phyloP scores from a whole-genome alignment of 352 stramenopile species.

The Aphanomyces cochlioides region DNA sequence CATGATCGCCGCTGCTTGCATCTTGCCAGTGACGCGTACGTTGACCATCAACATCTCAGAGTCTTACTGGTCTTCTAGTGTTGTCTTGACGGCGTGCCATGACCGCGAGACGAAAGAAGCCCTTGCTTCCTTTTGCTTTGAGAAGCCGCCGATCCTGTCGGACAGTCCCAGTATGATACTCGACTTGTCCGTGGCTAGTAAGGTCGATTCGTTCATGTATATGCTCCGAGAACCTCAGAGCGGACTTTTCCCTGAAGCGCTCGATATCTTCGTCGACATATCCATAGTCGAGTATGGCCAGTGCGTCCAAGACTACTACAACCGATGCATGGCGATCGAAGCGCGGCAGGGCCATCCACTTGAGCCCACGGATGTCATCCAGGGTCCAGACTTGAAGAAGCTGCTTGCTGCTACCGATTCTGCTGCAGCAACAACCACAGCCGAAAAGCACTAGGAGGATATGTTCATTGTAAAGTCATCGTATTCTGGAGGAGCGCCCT shows the following conservation, averaged over 20 bases:
- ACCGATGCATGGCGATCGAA: not conserved
- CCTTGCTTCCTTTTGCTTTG: not conserved
- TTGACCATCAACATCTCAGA: not conserved
- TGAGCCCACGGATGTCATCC: not conserved
- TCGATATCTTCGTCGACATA: constrained; percentile 12
- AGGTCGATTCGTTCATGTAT: constrained; percentile 18
- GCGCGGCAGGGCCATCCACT: not conserved
- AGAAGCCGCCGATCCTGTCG: not conserved
- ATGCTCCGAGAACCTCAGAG: not conserved
- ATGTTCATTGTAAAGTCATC: not conserved
- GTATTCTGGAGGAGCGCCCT: not conserved
- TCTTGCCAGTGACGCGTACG: constrained; percentile 49
- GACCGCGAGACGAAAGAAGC: not conserved
- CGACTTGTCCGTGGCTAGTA: constrained; percentile 16
- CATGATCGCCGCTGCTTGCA: constrained; percentile 58
- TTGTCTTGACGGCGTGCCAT: not conserved
- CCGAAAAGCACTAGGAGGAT: not conserved
- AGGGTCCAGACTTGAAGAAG: not conserved
- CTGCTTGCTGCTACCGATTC: not conserved
- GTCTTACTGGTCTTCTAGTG: not conserved
- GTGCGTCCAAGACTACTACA: not conserved
- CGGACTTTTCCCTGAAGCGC: constrained; percentile 6
- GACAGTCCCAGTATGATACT: constrained; percentile 20
- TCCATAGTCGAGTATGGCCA: constrained; percentile 5
- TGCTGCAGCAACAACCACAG: not conserved